These are phyloP conservation scores for Acacia crassicarpa DNA, from an alignment of 306 rosid species.

Conservation along the genomic window DNA sequence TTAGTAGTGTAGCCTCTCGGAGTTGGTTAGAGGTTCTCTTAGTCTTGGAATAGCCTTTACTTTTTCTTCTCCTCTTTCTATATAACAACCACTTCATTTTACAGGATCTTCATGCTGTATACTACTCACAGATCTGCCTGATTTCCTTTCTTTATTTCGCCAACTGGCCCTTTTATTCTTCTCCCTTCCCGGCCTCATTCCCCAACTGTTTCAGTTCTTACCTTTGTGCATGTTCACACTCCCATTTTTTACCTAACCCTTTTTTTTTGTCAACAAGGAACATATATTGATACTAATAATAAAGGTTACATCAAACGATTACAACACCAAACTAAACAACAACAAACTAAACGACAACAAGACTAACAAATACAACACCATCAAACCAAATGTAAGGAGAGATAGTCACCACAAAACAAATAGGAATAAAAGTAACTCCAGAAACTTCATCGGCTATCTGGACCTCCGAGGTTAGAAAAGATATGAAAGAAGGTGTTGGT, in stretches of 20 bases:
- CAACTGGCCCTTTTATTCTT: not conserved
- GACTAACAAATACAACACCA: too few relatives aligned
- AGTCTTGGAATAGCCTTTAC: not conserved
- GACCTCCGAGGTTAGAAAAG: too few relatives aligned
- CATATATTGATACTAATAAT: too few relatives aligned
- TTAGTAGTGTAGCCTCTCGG: not conserved
- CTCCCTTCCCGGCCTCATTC: not conserved
- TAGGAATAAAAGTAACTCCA: too few relatives aligned
- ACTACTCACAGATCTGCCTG: not conserved
- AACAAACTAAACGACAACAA: too few relatives aligned
- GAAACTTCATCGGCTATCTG: too few relatives aligned
- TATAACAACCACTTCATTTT: not conserved
- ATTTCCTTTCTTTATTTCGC: not conserved
- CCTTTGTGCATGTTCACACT: not conserved
- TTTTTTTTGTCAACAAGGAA: too few relatives aligned
- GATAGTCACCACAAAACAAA: too few relatives aligned
- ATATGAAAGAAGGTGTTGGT: too few relatives aligned
- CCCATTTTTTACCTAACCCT: not conserved
- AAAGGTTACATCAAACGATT: too few relatives aligned
- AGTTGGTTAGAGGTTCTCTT: conserved; percentile 18
- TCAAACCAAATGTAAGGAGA: too few relatives aligned
- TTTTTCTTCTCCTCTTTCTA: not conserved
- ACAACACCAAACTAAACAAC: too few relatives aligned
- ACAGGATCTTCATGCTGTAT: not conserved
- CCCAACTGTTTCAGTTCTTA: not conserved